Evolutionary conservation across 768 basidiomycete genomes (phyloP).

Genomic region (Grammothele lineata): DNA sequence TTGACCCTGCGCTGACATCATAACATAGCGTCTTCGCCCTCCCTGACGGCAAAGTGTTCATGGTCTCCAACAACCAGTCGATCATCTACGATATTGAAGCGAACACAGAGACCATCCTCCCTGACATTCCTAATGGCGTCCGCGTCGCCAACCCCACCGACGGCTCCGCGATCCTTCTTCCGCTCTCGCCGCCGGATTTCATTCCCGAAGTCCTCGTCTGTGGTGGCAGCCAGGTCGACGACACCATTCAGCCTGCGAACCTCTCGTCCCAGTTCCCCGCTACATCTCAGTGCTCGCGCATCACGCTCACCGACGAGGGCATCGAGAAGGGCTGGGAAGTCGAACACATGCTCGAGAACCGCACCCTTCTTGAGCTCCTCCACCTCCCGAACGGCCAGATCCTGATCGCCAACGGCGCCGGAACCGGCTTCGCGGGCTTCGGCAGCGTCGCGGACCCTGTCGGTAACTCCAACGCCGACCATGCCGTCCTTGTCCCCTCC

Average conservation of each 20-base stretch:
- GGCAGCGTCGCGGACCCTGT: constrained; percentile 65
- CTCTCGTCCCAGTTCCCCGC: constrained; percentile 73
- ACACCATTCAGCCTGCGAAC: constrained; percentile 54
- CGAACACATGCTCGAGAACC: constrained; percentile 69
- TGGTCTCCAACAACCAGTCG: constrained; percentile 74
- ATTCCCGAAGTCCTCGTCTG: constrained; percentile 67
- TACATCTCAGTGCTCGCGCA: constrained; percentile 67
- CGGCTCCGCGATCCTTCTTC: constrained; percentile 67
- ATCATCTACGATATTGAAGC: constrained; percentile 76
- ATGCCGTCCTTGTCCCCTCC: constrained; percentile 63
- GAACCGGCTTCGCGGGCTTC: constrained; percentile 71
- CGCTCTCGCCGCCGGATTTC: constrained; percentile 60
- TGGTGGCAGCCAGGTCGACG: constrained; percentile 69
- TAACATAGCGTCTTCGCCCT: constrained; percentile 61
- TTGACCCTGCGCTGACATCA: constrained; percentile 37
- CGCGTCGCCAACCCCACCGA: constrained; percentile 84
- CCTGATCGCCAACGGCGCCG: constrained; percentile 73
- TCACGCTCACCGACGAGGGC: constrained; percentile 59
- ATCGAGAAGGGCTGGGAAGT: constrained; percentile 69
- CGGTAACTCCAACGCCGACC: constrained; percentile 75
- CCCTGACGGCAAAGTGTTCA: constrained; percentile 66
- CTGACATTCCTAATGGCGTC: constrained; percentile 71
- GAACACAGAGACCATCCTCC: constrained; percentile 59
- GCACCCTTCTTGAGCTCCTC: constrained; percentile 78
- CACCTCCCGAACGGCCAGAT: constrained; percentile 74